Evolutionary conservation across 148 eudicot genomes (phyloP).

Genomic region (Vaccinium vitisidaea): DNA sequence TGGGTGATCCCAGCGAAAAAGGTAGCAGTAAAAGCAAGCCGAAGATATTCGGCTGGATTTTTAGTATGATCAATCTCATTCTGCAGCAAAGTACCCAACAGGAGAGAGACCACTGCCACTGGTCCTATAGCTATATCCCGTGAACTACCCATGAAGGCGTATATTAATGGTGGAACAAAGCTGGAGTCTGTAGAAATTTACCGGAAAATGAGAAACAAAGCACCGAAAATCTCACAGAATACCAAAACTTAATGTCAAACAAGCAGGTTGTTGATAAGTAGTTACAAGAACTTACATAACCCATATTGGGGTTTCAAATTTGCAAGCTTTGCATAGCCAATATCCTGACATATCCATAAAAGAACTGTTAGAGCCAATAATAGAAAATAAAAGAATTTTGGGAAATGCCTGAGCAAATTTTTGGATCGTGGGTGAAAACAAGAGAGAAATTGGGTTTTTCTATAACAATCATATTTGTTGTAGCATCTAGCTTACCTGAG

Average conservation of each 20-base stretch:
- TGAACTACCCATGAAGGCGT: conserved; percentile 80
- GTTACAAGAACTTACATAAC: conserved; percentile 19
- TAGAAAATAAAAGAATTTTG: background rate
- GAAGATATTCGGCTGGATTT: conserved; percentile 43
- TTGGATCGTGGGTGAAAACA: background rate
- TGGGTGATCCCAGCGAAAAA: conserved; percentile 74
- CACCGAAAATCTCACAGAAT: background rate
- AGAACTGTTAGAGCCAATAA: background rate
- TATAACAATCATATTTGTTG: background rate
- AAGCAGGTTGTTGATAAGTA: background rate
- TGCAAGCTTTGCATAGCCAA: conserved; percentile 77
- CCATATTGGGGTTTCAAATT: conserved; percentile 67
- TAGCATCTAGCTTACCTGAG: conserved; percentile 46
- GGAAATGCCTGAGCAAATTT: background rate
- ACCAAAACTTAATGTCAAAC: background rate
- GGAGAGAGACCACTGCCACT: conserved; percentile 72
- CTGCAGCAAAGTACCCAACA: conserved; percentile 53
- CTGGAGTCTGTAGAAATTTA: conserved; percentile 50
- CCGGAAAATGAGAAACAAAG: background rate
- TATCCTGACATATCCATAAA: conserved; percentile 46
- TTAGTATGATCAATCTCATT: conserved; percentile 49
- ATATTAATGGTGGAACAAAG: conserved; percentile 71
- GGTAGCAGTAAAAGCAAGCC: conserved; percentile 67
- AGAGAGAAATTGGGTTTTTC: background rate
- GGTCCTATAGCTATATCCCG: conserved; percentile 91